phyloP scores from a whole-genome alignment of 257 asterid genomes.

The Dorcoceras hygrometricum region DNA sequence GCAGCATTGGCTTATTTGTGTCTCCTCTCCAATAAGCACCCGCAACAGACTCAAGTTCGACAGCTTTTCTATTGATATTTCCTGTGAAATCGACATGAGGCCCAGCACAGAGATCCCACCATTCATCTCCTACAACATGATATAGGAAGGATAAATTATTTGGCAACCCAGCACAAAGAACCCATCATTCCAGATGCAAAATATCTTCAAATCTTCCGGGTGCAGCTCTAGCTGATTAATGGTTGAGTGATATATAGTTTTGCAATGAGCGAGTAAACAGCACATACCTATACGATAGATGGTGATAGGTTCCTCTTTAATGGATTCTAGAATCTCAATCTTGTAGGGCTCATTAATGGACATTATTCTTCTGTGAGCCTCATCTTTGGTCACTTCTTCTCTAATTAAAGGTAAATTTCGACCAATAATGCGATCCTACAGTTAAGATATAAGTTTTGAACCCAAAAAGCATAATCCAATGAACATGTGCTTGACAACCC shows the following conservation, averaged over 20 bases:
- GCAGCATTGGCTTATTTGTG: slow-evolving; percentile 79
- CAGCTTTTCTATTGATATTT: slow-evolving; percentile 71
- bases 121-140: slow-evolving; percentile 56
- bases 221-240: not conserved
- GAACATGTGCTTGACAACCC: not conserved
- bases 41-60: slow-evolving; percentile 96
- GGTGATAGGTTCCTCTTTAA: slow-evolving; percentile 83
- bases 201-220: not conserved
- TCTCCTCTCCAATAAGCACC: slow-evolving; percentile 99
- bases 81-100: slow-evolving; percentile 99
- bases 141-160: not conserved
- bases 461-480: slow-evolving; percentile 27
- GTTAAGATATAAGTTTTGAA: slow-evolving; percentile 39
- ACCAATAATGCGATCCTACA: slow-evolving; percentile 86
- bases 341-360: slow-evolving; percentile 87
- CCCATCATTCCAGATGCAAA: not conserved
- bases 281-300: slow-evolving; percentile 82
- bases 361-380: slow-evolving; percentile 72
- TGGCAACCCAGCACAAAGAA: not conserved
- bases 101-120: slow-evolving; percentile 99
- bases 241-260: not conserved
- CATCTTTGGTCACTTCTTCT: slow-evolving; percentile 88
- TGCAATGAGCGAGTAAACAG: slow-evolving; percentile 12
- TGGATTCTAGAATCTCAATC: slow-evolving; percentile 79
- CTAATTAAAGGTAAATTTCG: slow-evolving; percentile 74